Percentiles rank a stretch among this genome's conserved stretches.
Conservation (phyloP, 1,284 basidiomycete genomes). For the Clitocybe nebularis region DNA sequence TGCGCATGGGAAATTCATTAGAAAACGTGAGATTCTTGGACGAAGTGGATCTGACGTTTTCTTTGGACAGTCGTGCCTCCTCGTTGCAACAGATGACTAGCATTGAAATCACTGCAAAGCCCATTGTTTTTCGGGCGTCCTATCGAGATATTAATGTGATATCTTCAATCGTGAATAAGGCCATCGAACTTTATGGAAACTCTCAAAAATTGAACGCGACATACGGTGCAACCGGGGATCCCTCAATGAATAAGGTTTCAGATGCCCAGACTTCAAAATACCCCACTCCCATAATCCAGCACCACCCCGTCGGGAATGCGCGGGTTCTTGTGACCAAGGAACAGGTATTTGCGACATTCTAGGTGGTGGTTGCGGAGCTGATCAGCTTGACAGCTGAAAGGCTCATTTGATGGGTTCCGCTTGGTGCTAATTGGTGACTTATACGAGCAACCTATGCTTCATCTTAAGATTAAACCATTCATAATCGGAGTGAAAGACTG, state of each 20-base stretch:
- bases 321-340: conserved; percentile 77
- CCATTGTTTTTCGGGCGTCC: conserved; percentile 89
- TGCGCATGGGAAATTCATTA: conserved; percentile 79
- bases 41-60: conserved; percentile 86
- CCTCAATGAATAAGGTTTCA: conserved; percentile 12
- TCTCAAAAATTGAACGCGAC: conserved; percentile 27
- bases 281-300: conserved; percentile 9
- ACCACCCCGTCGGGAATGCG: conserved; percentile 43
- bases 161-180: conserved; percentile 85
- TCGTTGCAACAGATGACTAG: conserved; percentile 75
- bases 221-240: conserved; percentile 11
- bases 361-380: too few species aligned
- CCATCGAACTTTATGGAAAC: conserved; percentile 60
- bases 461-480: conserved; percentile 86
- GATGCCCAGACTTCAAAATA: conserved; percentile 8
- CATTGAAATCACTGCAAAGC: conserved; percentile 80
- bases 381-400: conserved; percentile 74
- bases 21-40: conserved; percentile 93
- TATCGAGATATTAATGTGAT: conserved; percentile 93
- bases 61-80: conserved; percentile 80
- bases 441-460: conserved; percentile 93
- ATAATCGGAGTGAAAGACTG: conserved; percentile 86
- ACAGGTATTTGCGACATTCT: too few species aligned
- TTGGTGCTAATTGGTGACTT: conserved; percentile 93
- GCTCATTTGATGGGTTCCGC: conserved; percentile 86